Conservation (phyloP, 371 early-diverging fungal genomes). For the Blakeslea trispora region DNA sequence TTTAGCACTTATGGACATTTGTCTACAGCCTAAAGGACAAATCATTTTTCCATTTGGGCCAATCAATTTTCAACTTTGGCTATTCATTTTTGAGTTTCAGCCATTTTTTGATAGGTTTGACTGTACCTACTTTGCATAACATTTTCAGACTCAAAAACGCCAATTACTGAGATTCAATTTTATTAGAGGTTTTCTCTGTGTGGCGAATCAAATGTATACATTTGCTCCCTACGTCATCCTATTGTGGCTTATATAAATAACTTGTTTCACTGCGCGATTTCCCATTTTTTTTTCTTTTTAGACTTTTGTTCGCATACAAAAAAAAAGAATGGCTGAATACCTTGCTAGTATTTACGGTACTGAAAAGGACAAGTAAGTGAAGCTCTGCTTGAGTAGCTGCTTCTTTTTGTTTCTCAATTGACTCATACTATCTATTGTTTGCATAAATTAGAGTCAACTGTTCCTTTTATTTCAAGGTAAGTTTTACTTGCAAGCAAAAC, state of each 20-base stretch:
- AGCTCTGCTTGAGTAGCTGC: neutral
- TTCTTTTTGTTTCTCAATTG: too few relatives aligned
- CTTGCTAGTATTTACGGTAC: constrained; percentile 94
- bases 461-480: constrained; percentile 94
- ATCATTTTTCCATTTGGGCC: too few relatives aligned
- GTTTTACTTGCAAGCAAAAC: neutral
- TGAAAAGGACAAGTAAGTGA: constrained; percentile 89
- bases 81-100: too few relatives aligned
- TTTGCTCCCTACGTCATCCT: constrained; percentile 9
- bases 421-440: neutral
- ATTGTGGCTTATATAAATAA: constrained; percentile 15
- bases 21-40: too few relatives aligned
- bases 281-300: constrained; percentile 1
- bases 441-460: constrained; percentile 83
- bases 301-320: constrained; percentile 3
- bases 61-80: too few relatives aligned
- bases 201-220: neutral
- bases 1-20: too few relatives aligned
- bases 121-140: too few relatives aligned
- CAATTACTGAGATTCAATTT: too few relatives aligned
- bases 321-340: constrained; percentile 83
- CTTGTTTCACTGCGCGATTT: constrained; percentile 6
- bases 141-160: too few relatives aligned
- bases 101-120: too few relatives aligned
- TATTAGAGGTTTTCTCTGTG: too few relatives aligned